A percentile compares a stretch with the other conserved stretches of the same genome.
Conservation (phyloP, 2,329 filamentous ascomycete genomes). For the Venturia nashicola region DNA sequence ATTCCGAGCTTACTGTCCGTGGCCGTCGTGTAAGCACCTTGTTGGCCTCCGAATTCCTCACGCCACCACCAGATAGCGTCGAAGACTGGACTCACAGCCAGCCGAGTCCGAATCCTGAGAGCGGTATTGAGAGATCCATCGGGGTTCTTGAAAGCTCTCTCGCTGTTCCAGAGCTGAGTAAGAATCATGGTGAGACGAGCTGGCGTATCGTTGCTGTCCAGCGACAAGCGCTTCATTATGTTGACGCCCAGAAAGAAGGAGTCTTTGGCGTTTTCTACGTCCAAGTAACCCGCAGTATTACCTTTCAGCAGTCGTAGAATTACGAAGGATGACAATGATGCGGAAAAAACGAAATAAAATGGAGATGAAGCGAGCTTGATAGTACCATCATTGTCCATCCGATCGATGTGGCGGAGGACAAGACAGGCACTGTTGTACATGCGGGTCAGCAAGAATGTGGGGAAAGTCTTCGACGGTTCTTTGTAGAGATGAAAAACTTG, state of each 20-base stretch:
- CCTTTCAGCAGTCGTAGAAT: slow-evolving; percentile 29
- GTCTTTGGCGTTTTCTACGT: slow-evolving; percentile 21
- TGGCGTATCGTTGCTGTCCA: slow-evolving; percentile 23
- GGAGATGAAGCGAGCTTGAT: slow-evolving; percentile 8
- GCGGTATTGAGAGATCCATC: slow-evolving; percentile 24
- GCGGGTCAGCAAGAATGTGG: slow-evolving; percentile 10
- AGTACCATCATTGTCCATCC: slow-evolving; percentile 2
- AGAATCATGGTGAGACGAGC: slow-evolving; percentile 22
- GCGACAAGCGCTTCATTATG: slow-evolving; percentile 25
- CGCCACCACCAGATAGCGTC: slow-evolving; percentile 32
- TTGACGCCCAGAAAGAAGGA: slow-evolving; percentile 26
- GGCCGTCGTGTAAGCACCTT: slow-evolving; percentile 6
- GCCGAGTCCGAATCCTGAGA: slow-evolving; percentile 27
- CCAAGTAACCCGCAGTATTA: slow-evolving; percentile 18
- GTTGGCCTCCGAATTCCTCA: slow-evolving; percentile 23
- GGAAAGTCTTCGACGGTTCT: slow-evolving; percentile 15
- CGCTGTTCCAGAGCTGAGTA: slow-evolving; percentile 29
- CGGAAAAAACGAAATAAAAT: slow-evolving; percentile 8
- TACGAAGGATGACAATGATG: slow-evolving; percentile 6
- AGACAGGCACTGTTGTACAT: slow-evolving; percentile 9
- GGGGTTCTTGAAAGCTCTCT: slow-evolving; percentile 25
- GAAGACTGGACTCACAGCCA: slow-evolving; percentile 24
- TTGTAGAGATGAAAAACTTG: slow-evolving; percentile 27
- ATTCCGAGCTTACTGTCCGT: neutral
- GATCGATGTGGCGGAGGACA: slow-evolving; percentile 10